Evolutionary conservation across 805 yeast genomes (phyloP).

Genomic region (Tetrapisispora phaffii): DNA sequence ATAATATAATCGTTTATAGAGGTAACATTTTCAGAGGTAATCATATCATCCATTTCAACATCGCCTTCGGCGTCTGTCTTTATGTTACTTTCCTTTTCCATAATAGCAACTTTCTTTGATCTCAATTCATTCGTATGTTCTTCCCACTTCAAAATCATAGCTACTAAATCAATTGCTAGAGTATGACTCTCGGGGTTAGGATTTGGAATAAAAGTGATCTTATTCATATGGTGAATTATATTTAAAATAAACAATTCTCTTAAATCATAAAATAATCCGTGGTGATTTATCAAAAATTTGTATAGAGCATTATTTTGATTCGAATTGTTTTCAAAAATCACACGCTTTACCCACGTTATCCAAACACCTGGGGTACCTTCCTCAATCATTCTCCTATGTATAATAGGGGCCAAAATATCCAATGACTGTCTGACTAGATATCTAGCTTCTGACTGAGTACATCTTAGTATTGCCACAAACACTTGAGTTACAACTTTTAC

Average conservation of each 20-base stretch:
- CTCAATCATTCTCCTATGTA: conserved; percentile 53
- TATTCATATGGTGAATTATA: conserved; percentile 87
- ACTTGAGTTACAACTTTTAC: conserved; percentile 82
- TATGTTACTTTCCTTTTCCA: conserved; percentile 2
- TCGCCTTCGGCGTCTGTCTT: conserved; percentile 20
- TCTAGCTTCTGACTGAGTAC: conserved; percentile 79
- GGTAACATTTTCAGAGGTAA: neutral
- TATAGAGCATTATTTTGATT: conserved; percentile 80
- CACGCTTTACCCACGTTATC: conserved; percentile 93
- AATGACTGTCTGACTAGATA: conserved; percentile 77
- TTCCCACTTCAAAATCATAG: conserved; percentile 81
- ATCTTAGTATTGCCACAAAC: conserved; percentile 77
- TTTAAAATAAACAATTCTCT: conserved; percentile 84
- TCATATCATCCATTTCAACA: conserved; percentile 19
- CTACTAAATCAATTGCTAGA: conserved; percentile 83
- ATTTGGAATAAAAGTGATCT: conserved; percentile 66
- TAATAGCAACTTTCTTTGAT: neutral
- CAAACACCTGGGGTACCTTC: conserved; percentile 48
- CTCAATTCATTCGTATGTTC: conserved; percentile 31
- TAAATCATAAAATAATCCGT: conserved; percentile 73
- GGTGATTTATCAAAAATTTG: conserved; percentile 78
- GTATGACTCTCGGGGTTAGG: conserved; percentile 74
- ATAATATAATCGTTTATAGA: conserved; percentile 5
- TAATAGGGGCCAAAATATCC: conserved; percentile 79
- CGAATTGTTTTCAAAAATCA: conserved; percentile 80